These are phyloP conservation scores for Rhizoctonia solani DNA, from an alignment of 1,284 basidiomycete species.

Conservation along the genomic window DNA sequence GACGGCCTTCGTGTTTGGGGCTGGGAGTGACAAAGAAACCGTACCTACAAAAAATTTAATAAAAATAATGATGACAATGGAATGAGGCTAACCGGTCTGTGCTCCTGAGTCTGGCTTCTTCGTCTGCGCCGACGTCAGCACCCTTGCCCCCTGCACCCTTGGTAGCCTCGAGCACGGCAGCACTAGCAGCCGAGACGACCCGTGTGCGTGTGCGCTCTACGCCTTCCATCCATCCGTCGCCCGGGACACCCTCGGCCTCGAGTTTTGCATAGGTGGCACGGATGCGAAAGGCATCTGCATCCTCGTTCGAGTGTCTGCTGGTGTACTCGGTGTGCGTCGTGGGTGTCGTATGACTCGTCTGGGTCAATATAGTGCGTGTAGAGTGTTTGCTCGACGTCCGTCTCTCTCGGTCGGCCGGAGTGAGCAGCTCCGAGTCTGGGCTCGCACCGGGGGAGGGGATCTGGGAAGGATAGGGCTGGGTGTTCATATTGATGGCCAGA, in stretches of 20 bases:
- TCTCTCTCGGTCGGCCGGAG: constrained; percentile 7
- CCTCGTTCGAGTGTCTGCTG: constrained; percentile 56
- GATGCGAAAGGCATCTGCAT: constrained; percentile 83
- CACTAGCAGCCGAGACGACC: constrained; percentile 44
- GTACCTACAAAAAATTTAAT: constrained; percentile 58
- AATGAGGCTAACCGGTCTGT: constrained; percentile 71
- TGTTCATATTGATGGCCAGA: background rate
- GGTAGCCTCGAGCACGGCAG: constrained; percentile 12
- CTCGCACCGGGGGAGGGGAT: constrained; percentile 1
- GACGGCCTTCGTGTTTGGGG: constrained; percentile 68
- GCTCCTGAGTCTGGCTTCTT: constrained; percentile 67
- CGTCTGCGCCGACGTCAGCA: constrained; percentile 50
- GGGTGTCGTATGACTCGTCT: constrained; percentile 1
- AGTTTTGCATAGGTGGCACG: constrained; percentile 87
- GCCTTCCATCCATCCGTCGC: constrained; percentile 30
- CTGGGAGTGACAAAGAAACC: constrained; percentile 80
- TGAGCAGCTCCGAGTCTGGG: constrained; percentile 8
- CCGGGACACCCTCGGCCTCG: constrained; percentile 73
- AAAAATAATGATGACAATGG: constrained; percentile 30
- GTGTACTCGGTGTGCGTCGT: constrained; percentile 9
- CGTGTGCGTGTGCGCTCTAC: constrained; percentile 87
- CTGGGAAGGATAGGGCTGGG: background rate
- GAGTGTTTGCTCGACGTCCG: constrained; percentile 2
- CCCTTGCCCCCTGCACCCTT: constrained; percentile 56
- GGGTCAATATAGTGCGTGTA: background rate